These are phyloP conservation scores for Biancaea sappan DNA, from an alignment of 306 rosid genomes.

Conservation along the genomic window DNA sequence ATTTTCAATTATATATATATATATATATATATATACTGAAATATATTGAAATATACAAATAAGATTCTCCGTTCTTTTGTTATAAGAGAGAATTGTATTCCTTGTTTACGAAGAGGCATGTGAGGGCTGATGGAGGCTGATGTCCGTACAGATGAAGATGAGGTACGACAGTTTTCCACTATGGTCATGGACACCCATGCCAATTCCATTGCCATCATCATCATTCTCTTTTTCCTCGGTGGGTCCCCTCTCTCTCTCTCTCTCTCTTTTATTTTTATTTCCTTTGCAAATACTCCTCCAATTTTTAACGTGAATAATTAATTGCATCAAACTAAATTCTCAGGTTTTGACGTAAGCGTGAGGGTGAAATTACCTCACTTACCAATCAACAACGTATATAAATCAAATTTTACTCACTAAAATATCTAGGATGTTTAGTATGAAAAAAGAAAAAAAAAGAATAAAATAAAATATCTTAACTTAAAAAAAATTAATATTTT, in stretches of 20 bases:
- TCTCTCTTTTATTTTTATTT: not conserved
- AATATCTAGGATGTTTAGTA: too few species aligned
- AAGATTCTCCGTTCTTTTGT: too few species aligned
- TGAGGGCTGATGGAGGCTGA: not conserved
- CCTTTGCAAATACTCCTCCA: not conserved
- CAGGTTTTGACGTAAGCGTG: constrained; percentile 2
- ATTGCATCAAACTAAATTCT: not conserved
- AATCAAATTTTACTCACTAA: too few species aligned
- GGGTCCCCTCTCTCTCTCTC: not conserved
- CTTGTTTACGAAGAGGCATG: not conserved
- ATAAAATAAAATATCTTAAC: too few species aligned
- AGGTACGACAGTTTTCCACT: not conserved
- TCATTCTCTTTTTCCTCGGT: not conserved
- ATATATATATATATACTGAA: too few species aligned
- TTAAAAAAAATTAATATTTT: too few species aligned
- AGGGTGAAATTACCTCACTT: not conserved
- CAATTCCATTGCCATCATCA: not conserved
- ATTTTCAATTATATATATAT: too few species aligned
- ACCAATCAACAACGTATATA: not conserved
- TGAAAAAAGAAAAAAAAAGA: too few species aligned
- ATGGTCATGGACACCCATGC: not conserved
- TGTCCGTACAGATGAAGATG: not conserved
- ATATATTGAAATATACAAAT: too few species aligned
- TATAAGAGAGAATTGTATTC: too few species aligned
- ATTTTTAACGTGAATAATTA: not conserved